Evolutionary conservation across 768 basidiomycete species (phyloP), one percentile per base, ranked within the genome.

Genomic region (Lactarius evosmus): DNA sequence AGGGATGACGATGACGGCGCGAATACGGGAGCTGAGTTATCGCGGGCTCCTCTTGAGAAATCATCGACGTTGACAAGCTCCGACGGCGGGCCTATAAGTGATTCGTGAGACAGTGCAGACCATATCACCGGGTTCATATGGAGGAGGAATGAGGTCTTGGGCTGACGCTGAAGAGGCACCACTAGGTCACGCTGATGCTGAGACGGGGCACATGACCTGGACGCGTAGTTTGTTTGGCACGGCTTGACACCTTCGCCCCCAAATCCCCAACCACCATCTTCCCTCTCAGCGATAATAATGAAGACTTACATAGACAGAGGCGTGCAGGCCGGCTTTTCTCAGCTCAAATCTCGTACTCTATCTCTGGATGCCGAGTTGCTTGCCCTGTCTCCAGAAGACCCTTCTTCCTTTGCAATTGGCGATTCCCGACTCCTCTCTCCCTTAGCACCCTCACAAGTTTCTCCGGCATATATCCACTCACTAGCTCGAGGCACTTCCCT

Each of bases 51-150:
- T 5, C 69, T 49, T 7, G 76, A 32, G 63, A 78, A 77, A 1
- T 63, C 65, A 4, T 62, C 53, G n/a, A 76, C 60, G 22, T 72
- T 38, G 30, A 78, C 66, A 22, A 59, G 68, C 52, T 75, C 72
- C 12, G 78, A 74, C 25, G 73, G 66, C 0, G 69, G 69, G 19
- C 69, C 67, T 55, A 69, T 66, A 25, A 38, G 55, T 32, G 67
- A 70, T 60, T 70, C 69, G 25, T 68, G 66, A 11, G 67, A 62
- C 12, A 58, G 63, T 25, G 63, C 36, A 14, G 66, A 44, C 63
- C 54, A 59, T 34, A 55, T 44, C 49, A 46, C 60, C 2, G 50
- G 41, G 40, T 30, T 33, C 59, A 55, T 55, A 30, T n/a, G 11
- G 36, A 62, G 11, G 36, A 62, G 40, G 17, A 14, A 33, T 9